A percentile compares a stretch with the other conserved stretches of the same genome.
Conservation (phyloP, 768 basidiomycete species). For the Amanita brunnescens region DNA sequence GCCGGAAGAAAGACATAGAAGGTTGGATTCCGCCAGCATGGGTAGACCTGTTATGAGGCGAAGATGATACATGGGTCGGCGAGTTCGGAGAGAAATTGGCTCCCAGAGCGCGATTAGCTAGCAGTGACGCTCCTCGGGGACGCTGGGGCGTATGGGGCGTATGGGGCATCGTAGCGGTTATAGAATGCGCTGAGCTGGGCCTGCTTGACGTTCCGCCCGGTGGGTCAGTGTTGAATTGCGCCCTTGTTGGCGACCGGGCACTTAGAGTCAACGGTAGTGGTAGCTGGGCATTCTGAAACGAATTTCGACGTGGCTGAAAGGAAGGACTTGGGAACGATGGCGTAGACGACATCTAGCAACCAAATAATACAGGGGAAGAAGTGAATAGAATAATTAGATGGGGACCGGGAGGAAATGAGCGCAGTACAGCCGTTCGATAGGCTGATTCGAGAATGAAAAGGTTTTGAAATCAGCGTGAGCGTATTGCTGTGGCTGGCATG, state of each 20-base stretch:
- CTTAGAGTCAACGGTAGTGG: conserved; percentile 27
- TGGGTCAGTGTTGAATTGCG: conserved; percentile 6
- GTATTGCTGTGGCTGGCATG: neutral
- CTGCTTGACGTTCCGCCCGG: conserved; percentile 4
- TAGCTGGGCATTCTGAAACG: conserved; percentile 20
- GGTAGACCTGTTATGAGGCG: conserved; percentile 30
- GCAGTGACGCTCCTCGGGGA: conserved; percentile 2
- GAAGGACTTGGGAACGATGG: conserved; percentile 17
- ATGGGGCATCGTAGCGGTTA: conserved; percentile 18
- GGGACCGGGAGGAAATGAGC: neutral
- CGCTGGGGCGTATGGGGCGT: conserved; percentile 10
- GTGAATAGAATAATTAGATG: neutral
- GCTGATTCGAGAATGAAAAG: neutral
- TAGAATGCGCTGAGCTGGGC: conserved; percentile 13
- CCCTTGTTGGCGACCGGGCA: conserved; percentile 13
- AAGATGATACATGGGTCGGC: conserved; percentile 13
- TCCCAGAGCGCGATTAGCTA: conserved; percentile 9
- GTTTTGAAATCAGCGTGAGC: neutral
- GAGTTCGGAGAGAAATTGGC: conserved; percentile 11
- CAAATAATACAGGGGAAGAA: neutral
- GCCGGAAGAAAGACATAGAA: conserved; percentile 71
- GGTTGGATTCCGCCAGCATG: conserved; percentile 73
- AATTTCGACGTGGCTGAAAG: conserved; percentile 17
- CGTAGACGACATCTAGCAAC: conserved; percentile 15
- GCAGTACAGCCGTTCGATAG: conserved; percentile 3